Conservation (phyloP, 2,329 filamentous ascomycete species). For the Blumeriella jaapii region DNA sequence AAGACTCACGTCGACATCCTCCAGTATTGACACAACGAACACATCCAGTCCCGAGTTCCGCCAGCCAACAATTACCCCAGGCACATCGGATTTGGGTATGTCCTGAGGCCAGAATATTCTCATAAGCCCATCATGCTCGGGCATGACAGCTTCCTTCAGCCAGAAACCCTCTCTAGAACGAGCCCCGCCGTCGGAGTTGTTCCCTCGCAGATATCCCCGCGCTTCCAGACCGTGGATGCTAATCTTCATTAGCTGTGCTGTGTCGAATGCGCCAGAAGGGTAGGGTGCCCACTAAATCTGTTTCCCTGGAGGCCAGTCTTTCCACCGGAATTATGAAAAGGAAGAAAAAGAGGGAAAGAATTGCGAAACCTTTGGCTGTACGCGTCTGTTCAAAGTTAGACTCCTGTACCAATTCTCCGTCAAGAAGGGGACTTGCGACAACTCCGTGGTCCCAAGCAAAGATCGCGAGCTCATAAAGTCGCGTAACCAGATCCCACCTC, state of each 20-base stretch:
- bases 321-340: constrained; percentile 74
- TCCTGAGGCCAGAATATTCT: constrained; percentile 98
- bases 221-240: constrained; percentile 74
- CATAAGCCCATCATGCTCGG: constrained; percentile 78
- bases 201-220: constrained; percentile 88
- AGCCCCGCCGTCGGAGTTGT: constrained; percentile 86
- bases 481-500: constrained; percentile 95
- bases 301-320: constrained; percentile 70
- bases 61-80: constrained; percentile 91
- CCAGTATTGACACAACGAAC: constrained; percentile 78
- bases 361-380: constrained; percentile 71
- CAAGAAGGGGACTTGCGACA: constrained; percentile 50
- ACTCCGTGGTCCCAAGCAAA: constrained; percentile 99
- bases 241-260: constrained; percentile 20
- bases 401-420: too few species aligned
- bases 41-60: constrained; percentile 84
- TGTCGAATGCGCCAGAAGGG: constrained; percentile 11
- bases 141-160: constrained; percentile 39
- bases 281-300: constrained; percentile 54
- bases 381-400: constrained; percentile 49
- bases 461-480: constrained; percentile 90
- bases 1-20: constrained; percentile 71
- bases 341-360: constrained; percentile 77
- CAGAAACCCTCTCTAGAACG: constrained; percentile 51
- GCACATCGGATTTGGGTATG: constrained; percentile 55